Conservation (phyloP, 2,329 filamentous ascomycete genomes). For the Endoconidiophora laricicola region DNA sequence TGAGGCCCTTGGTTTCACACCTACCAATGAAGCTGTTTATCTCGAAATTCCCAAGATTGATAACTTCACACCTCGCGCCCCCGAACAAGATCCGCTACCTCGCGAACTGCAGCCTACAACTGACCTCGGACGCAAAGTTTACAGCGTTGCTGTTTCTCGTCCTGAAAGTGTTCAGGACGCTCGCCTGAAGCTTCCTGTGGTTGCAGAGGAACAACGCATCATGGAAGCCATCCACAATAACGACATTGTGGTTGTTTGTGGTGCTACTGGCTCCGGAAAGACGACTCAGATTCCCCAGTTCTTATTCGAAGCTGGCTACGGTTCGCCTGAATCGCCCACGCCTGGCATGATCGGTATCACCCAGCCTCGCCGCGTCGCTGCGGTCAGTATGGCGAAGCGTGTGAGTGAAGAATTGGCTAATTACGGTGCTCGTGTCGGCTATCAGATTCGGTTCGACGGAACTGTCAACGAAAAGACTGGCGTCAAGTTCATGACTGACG, state of each 20-base stretch:
- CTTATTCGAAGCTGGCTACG: conserved; percentile 84
- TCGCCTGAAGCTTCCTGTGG: conserved; percentile 68
- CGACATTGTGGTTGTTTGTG: conserved; percentile 77
- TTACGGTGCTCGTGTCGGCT: conserved; percentile 61
- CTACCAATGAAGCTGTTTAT: conserved; percentile 26
- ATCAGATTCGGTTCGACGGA: conserved; percentile 91
- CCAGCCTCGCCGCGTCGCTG: conserved; percentile 84
- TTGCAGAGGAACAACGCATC: conserved; percentile 88
- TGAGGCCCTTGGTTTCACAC: conserved; percentile 53
- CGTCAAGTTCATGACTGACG: conserved; percentile 98
- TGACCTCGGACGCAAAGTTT: conserved; percentile 52
- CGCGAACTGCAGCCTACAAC: conserved; percentile 45
- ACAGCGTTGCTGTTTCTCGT: conserved; percentile 55
- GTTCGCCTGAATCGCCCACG: conserved; percentile 57
- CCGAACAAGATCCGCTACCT: conserved; percentile 56
- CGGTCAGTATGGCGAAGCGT: conserved; percentile 90
- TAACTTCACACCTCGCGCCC: conserved; percentile 49
- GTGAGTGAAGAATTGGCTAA: conserved; percentile 73
- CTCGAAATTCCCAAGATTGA: conserved; percentile 38
- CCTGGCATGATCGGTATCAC: conserved; percentile 91
- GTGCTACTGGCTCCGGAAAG: conserved; percentile 91
- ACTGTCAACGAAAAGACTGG: conserved; percentile 65
- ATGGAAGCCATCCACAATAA: conserved; percentile 97
- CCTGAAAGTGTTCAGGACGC: conserved; percentile 58
- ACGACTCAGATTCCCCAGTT: conserved; percentile 97